Conservation (phyloP, 768 basidiomycete species). For the Amanita phalloides region DNA sequence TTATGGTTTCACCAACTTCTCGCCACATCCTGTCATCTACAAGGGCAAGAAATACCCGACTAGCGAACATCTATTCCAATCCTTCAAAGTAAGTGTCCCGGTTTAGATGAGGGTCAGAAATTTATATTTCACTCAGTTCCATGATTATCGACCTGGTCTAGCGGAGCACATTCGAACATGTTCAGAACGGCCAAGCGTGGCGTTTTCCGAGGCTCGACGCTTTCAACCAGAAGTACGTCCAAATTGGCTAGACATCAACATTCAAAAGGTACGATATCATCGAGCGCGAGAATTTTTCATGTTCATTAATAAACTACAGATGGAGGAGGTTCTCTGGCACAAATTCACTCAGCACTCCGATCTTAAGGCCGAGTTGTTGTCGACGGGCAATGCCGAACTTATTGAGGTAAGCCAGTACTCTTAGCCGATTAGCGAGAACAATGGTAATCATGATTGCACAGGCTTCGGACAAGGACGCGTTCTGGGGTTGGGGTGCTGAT, state of each 20-base stretch:
- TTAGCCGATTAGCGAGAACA: not conserved
- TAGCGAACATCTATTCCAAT: conserved; percentile 70
- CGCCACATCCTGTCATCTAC: conserved; percentile 51
- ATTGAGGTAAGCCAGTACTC: conserved; percentile 43
- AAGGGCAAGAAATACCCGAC: conserved; percentile 60
- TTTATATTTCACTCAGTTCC: conserved; percentile 33
- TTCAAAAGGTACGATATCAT: conserved; percentile 36
- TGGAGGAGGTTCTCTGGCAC: conserved; percentile 53
- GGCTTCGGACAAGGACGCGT: conserved; percentile 69
- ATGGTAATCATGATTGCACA: conserved; percentile 14
- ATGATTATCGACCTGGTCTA: conserved; percentile 45
- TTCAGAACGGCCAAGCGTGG: conserved; percentile 49
- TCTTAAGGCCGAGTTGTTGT: conserved; percentile 47
- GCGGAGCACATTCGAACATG: conserved; percentile 62
- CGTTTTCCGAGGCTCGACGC: conserved; percentile 58
- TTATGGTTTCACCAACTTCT: conserved; percentile 70
- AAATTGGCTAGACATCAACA: conserved; percentile 63
- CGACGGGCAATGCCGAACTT: conserved; percentile 55
- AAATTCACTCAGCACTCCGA: conserved; percentile 66
- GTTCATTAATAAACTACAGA: conserved; percentile 25
- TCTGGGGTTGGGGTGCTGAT: conserved; percentile 70
- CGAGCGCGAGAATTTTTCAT: not conserved
- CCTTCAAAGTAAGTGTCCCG: conserved; percentile 46
- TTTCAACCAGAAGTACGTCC: conserved; percentile 48
- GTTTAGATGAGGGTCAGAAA: not conserved